Conservation (phyloP, 306 rosid genomes). For the Alnus glutinosa region DNA sequence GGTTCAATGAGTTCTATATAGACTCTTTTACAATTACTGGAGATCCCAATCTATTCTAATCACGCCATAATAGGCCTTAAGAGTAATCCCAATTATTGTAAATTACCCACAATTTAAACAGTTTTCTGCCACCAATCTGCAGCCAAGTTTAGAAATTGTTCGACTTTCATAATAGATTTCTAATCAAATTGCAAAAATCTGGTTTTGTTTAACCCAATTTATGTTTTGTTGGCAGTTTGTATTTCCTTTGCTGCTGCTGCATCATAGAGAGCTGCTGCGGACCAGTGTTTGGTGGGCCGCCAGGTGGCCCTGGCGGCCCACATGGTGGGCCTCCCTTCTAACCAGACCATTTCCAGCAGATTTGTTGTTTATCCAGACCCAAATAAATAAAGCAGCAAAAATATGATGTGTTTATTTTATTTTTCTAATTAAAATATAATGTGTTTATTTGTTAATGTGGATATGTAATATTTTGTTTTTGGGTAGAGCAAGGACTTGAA, state of each 20-base stretch:
- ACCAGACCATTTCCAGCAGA: not conserved
- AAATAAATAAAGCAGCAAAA: not conserved
- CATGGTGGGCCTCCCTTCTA: not conserved
- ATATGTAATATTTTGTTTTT: not conserved
- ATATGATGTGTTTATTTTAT: not conserved
- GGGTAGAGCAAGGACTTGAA: not conserved
- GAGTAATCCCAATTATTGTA: too few relatives aligned
- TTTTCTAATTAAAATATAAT: too few relatives aligned
- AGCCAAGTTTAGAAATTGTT: too few relatives aligned
- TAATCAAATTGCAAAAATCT: too few relatives aligned
- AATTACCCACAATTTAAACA: too few relatives aligned
- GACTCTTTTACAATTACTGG: too few relatives aligned
- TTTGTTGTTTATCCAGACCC: not conserved
- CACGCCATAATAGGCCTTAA: too few relatives aligned
- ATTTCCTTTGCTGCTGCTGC: constrained; percentile 18
- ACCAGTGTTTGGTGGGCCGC: constrained; percentile 19
- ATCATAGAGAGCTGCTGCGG: constrained; percentile 8
- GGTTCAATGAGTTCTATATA: too few relatives aligned
- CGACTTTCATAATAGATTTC: too few relatives aligned
- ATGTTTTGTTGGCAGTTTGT: constrained; percentile 6
- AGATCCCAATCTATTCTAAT: too few relatives aligned
- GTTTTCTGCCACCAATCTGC: too few relatives aligned
- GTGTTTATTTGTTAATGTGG: not conserved
- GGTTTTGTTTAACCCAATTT: not conserved
- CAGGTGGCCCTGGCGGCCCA: constrained; percentile 2